Percentiles rank a stretch among this genome's conserved stretches.
Evolutionary conservation across 495 filamentous ascomycete species (phyloP).

Genomic region (Cladorrhinum samala): DNA sequence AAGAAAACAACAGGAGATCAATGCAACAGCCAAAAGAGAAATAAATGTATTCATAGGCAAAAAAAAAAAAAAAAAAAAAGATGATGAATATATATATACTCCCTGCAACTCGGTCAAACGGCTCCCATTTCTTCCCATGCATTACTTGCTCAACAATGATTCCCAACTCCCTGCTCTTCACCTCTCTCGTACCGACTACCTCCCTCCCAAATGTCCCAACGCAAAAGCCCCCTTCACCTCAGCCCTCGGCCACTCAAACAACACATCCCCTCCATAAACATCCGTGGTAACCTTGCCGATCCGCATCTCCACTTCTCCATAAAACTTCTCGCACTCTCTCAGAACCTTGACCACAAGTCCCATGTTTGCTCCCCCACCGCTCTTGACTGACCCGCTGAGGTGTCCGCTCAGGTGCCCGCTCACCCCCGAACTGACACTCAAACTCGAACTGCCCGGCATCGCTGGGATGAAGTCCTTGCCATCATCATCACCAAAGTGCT

Average conservation of each 20-base stretch:
- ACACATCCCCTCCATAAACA: constrained; percentile 50
- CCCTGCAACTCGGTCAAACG: too few species aligned
- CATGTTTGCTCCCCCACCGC: constrained; percentile 24
- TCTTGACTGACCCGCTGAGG: background rate
- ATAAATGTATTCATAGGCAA: too few species aligned
- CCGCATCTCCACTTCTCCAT: constrained; percentile 65
- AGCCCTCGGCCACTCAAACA: constrained; percentile 49
- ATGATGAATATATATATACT: too few species aligned
- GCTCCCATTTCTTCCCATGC: background rate
- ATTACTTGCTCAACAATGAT: too few species aligned
- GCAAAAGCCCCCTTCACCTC: constrained; percentile 49
- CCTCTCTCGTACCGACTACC: constrained; percentile 24
- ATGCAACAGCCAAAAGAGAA: too few species aligned
- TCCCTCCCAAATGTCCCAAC: constrained; percentile 17
- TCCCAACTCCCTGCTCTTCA: background rate
- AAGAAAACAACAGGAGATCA: too few species aligned
- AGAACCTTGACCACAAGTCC: constrained; percentile 70
- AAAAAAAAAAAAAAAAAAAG: too few species aligned
- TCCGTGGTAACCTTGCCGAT: constrained; percentile 56
- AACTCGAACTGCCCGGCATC: background rate
- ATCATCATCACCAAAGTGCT: constrained; percentile 88
- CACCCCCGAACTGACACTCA: constrained; percentile 2
- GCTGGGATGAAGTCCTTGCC: constrained; percentile 41
- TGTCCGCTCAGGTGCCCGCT: background rate
- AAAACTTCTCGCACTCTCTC: constrained; percentile 74